Conservation (phyloP, 768 basidiomycete species). For the Auriculariales sp. region DNA sequence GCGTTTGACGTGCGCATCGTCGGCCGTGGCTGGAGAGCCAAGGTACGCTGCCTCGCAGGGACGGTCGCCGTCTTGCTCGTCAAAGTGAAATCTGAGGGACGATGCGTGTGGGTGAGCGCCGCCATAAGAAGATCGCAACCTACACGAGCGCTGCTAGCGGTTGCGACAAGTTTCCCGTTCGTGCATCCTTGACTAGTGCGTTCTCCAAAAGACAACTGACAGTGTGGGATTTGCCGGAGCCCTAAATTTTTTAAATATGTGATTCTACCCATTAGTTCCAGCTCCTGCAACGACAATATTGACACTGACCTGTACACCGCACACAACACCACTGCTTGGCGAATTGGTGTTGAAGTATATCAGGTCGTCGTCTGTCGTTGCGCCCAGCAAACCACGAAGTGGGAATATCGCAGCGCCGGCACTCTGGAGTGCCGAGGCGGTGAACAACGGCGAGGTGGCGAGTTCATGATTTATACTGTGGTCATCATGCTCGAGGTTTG, state of each 20-base stretch:
- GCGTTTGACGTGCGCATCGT: not conserved
- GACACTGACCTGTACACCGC: constrained; percentile 27
- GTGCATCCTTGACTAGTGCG: constrained; percentile 42
- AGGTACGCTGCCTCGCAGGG: constrained; percentile 9
- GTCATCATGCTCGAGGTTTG: no score
- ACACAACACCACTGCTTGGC: constrained; percentile 61
- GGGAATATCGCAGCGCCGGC: not conserved
- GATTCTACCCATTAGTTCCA: no score
- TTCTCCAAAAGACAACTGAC: constrained; percentile 54
- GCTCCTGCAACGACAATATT: no score
- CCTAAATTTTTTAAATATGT: no score
- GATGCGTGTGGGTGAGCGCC: no score
- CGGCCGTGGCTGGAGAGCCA: not conserved
- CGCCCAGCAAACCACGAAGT: not conserved
- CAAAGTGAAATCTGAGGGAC: constrained; percentile 7
- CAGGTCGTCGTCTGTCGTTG: not conserved
- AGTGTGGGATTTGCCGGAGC: constrained; percentile 63
- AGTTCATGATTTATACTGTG: not conserved
- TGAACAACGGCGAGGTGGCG: not conserved
- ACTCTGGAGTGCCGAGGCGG: not conserved
- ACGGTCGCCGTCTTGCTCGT: constrained; percentile 2
- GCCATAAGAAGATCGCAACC: no score
- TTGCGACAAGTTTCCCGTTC: constrained; percentile 36
- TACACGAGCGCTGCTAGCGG: constrained; percentile 44
- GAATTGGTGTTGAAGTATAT: constrained; percentile 26